Conservation (phyloP, 2,329 filamentous ascomycete species). For the Pestalotiopsis sp. region DNA sequence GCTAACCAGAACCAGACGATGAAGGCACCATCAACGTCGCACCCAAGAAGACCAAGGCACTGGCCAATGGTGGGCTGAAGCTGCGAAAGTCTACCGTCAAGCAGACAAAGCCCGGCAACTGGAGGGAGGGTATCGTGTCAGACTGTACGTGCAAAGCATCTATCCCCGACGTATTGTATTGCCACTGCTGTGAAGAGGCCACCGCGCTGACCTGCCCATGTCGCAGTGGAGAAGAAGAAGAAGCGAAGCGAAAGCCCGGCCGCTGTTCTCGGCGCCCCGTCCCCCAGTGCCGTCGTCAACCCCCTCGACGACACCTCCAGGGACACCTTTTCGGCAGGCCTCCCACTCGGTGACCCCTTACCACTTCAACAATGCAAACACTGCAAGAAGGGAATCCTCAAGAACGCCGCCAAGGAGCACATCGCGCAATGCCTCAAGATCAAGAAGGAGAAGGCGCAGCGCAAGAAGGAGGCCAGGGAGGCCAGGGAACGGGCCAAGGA, state of each 20-base stretch:
- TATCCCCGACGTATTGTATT: not conserved
- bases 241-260: slow-evolving; percentile 45
- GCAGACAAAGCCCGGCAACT: slow-evolving; percentile 69
- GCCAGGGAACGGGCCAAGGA: slow-evolving; percentile 69
- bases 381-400: slow-evolving; percentile 87
- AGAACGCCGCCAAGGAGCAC: slow-evolving; percentile 75
- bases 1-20: slow-evolving; percentile 45
- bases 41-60: slow-evolving; percentile 56
- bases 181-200: not conserved
- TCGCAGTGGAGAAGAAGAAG: slow-evolving; percentile 47
- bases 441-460: slow-evolving; percentile 80
- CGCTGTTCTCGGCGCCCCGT: slow-evolving; percentile 41
- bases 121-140: slow-evolving; percentile 68
- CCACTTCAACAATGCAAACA: slow-evolving; percentile 89
- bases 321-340: slow-evolving; percentile 79
- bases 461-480: slow-evolving; percentile 76
- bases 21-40: slow-evolving; percentile 66
- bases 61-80: slow-evolving; percentile 55
- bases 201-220: not conserved
- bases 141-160: slow-evolving; percentile 52
- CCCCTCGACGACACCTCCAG: slow-evolving; percentile 76
- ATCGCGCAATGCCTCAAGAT: slow-evolving; percentile 82
- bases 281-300: slow-evolving; percentile 62
- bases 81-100: slow-evolving; percentile 67
- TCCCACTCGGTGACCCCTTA: slow-evolving; percentile 77